These are phyloP conservation scores for Primulina eburnea DNA, from an alignment of 257 asterid species.

Conservation along the genomic window DNA sequence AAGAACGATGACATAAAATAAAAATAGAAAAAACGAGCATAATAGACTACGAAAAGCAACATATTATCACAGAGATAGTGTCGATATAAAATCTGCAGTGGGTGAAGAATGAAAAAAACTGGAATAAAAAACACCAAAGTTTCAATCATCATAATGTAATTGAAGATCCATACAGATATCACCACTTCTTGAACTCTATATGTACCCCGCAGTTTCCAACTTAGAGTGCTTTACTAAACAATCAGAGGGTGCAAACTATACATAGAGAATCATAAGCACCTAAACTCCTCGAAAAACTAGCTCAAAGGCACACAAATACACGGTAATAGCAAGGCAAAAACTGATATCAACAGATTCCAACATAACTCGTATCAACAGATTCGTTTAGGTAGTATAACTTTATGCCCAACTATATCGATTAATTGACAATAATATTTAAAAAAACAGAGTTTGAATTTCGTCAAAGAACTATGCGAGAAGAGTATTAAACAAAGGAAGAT, in stretches of 20 bases:
- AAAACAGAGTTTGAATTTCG: too few relatives aligned
- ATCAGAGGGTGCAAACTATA: too few relatives aligned
- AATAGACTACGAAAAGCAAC: neutral
- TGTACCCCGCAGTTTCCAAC: neutral
- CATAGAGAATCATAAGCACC: neutral
- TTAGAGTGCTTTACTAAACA: neutral
- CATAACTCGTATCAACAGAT: neutral
- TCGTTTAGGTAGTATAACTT: neutral
- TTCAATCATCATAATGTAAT: conserved; percentile 3
- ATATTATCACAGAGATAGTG: neutral
- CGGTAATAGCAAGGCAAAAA: neutral
- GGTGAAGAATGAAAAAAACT: neutral
- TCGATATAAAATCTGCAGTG: neutral
- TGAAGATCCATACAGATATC: neutral
- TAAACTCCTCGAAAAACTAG: neutral
- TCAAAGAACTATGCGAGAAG: neutral
- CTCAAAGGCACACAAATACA: neutral
- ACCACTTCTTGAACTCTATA: neutral
- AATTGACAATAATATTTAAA: neutral
- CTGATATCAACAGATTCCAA: neutral
- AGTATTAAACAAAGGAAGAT: neutral
- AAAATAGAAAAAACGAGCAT: too few relatives aligned
- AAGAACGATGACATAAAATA: neutral
- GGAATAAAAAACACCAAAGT: neutral
- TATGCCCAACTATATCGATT: neutral